Base-by-base conservation (phyloP, 2,329 filamentous ascomycete species). In the Gyromitra esculenta region DNA sequence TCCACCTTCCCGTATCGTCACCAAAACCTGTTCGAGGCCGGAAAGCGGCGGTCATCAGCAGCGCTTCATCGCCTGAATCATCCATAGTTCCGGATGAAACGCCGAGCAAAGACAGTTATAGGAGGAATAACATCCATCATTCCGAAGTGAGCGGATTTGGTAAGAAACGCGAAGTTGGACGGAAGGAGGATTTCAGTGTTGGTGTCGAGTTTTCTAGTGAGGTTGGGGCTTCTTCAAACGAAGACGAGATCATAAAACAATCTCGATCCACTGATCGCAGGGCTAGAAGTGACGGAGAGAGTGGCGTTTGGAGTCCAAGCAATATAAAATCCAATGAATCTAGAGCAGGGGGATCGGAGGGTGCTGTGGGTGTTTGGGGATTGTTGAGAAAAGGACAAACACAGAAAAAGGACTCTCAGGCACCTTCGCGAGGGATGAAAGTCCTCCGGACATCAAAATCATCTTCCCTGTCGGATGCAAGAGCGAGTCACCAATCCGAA, bases 371-470 rank as follows among this genome's bases (percentile, higher is more conserved):
- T 48, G 68, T 76, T 39, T 79, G 77, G 77, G 77, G 77, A 68
- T 71, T 66, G 39, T 77, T 75, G 75, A 79, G 77, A 59, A 79
- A 79, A 66, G 65, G 68, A 9, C 64, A 68, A 59, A 50, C 54
- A 21, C 72, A 65, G 43, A 76, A 75, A 39, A 76, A 64, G 18
- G 67, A 73, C 66, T 41, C 73, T n/a, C 72, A 68, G 60, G 50
- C 43, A 35, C 56, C 77, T 37, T 63, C 76, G n/a, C 76, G 76
- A n/a, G 73, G 78, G 39, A 79, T 79, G 78, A 79, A 79, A 43
- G 73, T 79, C 62, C 77, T 79, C 52, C 76, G 77, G 18, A 76
- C 77, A 60, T 79, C 78, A 9, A 78, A 76, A 66, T 78, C 78
- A 43, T 77, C 72, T 25, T 77, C 77, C 13, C 57, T 75, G 25